Conservation (phyloP, 352 stramenopile species). For the Phytophthora syringae region DNA sequence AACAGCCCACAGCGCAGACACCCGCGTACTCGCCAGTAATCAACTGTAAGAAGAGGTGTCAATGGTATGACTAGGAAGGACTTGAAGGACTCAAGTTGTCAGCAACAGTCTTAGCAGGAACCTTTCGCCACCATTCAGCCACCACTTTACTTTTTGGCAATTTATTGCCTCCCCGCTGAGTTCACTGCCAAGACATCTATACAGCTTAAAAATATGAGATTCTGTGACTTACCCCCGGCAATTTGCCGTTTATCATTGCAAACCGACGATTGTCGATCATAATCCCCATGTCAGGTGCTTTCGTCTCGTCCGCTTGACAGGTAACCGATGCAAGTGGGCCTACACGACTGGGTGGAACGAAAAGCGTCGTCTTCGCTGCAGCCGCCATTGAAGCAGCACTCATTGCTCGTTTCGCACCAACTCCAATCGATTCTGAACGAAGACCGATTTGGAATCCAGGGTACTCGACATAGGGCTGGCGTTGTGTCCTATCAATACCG, state of each 20-base stretch:
- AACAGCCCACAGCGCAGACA: constrained; percentile 23
- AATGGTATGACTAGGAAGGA: constrained; percentile 72
- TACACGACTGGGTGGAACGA: constrained; percentile 13
- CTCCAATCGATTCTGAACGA: background rate
- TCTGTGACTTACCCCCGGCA: too few species aligned
- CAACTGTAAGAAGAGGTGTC: constrained; percentile 47
- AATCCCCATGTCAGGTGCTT: background rate
- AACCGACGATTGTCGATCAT: background rate
- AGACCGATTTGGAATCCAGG: constrained; percentile 11
- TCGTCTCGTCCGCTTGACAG: background rate
- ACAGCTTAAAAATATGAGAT: too few species aligned
- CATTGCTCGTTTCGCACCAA: background rate
- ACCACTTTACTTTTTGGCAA: too few species aligned
- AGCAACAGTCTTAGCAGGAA: too few species aligned
- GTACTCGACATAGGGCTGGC: constrained; percentile 25
- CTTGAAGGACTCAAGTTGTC: background rate
- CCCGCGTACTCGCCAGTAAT: constrained; percentile 26
- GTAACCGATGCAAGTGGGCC: background rate
- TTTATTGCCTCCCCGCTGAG: too few species aligned
- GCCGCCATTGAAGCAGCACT: constrained; percentile 9
- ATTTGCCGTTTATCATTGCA: background rate
- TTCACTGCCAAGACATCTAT: too few species aligned
- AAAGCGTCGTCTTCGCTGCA: constrained; percentile 9
- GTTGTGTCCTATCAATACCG: too few species aligned
- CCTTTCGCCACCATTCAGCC: too few species aligned